Evolutionary conservation across 2,329 filamentous ascomycete species (phyloP).

Genomic region (Penicillium fuscoglaucum): DNA sequence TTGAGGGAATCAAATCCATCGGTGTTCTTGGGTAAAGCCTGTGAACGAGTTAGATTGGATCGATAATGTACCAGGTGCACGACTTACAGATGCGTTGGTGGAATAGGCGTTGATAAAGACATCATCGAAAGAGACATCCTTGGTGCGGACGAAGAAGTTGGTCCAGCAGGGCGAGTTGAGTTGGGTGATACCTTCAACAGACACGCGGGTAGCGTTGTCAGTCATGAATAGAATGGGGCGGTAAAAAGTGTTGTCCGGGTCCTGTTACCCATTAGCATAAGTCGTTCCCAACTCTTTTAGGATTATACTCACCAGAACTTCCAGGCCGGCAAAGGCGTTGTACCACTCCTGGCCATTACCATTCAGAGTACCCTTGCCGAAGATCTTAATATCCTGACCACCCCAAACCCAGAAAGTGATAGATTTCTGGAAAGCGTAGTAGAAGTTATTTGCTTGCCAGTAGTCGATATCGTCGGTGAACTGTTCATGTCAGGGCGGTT

Average conservation of each 20-base stretch:
- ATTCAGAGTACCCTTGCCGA: constrained; percentile 57
- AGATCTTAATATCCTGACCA: constrained; percentile 61
- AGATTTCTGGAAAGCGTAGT: constrained; percentile 54
- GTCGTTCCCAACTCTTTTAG: too few relatives aligned
- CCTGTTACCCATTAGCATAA: constrained; percentile 25
- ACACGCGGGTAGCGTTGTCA: constrained; percentile 60
- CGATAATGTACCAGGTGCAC: not conserved
- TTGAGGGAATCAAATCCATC: constrained; percentile 64
- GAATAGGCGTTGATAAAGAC: constrained; percentile 57
- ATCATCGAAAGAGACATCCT: constrained; percentile 56
- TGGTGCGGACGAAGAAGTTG: constrained; percentile 60
- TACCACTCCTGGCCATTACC: constrained; percentile 57
- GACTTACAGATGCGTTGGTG: constrained; percentile 44
- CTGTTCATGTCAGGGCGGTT: constrained; percentile 23
- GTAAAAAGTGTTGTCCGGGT: constrained; percentile 57
- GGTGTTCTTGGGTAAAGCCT: constrained; percentile 58
- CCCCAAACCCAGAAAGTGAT: constrained; percentile 67
- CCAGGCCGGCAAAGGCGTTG: constrained; percentile 48
- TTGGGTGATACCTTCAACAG: constrained; percentile 59
- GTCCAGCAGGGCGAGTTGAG: constrained; percentile 65
- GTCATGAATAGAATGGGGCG: constrained; percentile 63
- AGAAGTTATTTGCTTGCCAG: constrained; percentile 54
- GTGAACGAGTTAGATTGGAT: constrained; percentile 12
- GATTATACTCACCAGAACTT: constrained; percentile 33
- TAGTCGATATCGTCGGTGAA: constrained; percentile 51